Evolutionary conservation across 495 filamentous ascomycete genomes (phyloP).

Genomic region (Penicillium goetzii): DNA sequence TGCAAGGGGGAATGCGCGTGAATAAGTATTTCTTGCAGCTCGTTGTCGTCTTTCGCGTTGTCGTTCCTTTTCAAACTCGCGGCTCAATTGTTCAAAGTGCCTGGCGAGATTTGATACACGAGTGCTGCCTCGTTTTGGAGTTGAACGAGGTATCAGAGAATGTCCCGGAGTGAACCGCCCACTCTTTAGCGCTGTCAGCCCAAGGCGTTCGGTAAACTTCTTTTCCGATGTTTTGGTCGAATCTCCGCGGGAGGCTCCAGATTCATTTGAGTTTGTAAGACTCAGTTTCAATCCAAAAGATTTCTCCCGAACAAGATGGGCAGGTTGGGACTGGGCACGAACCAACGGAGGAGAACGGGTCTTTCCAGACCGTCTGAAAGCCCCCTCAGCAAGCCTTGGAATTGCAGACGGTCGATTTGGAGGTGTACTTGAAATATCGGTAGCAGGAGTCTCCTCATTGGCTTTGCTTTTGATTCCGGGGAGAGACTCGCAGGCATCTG

Average conservation of each 20-base stretch:
- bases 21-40: slow-evolving; percentile 77
- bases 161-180: slow-evolving; percentile 61
- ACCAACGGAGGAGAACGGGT: slow-evolving; percentile 65
- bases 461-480: not conserved
- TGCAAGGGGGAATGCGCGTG: slow-evolving; percentile 82
- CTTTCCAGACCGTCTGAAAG: slow-evolving; percentile 40
- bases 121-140: slow-evolving; percentile 66
- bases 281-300: slow-evolving; percentile 28
- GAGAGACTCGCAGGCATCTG: slow-evolving; percentile 5
- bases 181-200: slow-evolving; percentile 61
- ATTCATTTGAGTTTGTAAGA: slow-evolving; percentile 20
- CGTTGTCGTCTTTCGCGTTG: slow-evolving; percentile 81
- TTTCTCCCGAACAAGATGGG: slow-evolving; percentile 40
- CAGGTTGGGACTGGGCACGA: slow-evolving; percentile 74
- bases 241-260: slow-evolving; percentile 30
- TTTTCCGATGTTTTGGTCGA: slow-evolving; percentile 62
- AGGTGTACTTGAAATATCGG: slow-evolving; percentile 31
- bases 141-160: slow-evolving; percentile 88
- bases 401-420: slow-evolving; percentile 50
- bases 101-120: slow-evolving; percentile 87
- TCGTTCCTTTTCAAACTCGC: slow-evolving; percentile 95
- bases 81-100: slow-evolving; percentile 94
- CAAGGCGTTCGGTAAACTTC: slow-evolving; percentile 69
- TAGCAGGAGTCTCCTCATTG: slow-evolving; percentile 3
- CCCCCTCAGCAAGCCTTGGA: slow-evolving; percentile 54